Evolutionary conservation across 164 flowering plant species (phyloP), one percentile per base, ranked within the genome.

Genomic region (Litsea cubeba): DNA sequence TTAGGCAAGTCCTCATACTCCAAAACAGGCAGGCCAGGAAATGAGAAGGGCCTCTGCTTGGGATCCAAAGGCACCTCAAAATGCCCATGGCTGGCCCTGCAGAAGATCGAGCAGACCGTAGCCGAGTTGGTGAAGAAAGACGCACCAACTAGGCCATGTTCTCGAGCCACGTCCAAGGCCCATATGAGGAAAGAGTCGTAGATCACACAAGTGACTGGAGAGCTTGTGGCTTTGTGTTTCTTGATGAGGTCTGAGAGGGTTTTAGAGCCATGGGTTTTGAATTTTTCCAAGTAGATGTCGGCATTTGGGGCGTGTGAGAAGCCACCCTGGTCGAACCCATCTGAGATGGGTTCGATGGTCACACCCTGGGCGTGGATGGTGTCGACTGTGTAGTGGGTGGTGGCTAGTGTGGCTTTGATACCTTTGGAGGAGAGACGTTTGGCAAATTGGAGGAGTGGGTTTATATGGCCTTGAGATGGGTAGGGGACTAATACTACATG

Each of bases 21-120:
- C 3, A 89, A 81, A 7, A 26, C 58, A 0, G 83, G 86, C 76
- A 86, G 25, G 20, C 86, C 87, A 6, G 88, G 85, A 30, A 87
- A 7, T 22, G 71, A 73, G 7, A 84, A 66, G 0, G 54, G 49
- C 0, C 50, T 5, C 28, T 18, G 72, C 1, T 66, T 5, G 1
- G 78, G 26, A 0, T 84, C 83, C 24, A 85, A 54, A 7, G 54
- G 70, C 30, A 80, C 15, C 22, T 81, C 85, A 14, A 62, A 70
- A n/a, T 77, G 71, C 3, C 62, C 76, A 70, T 66, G 72, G 46
- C 73, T 72, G 73, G 68, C 79, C 1, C 82, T 69, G 35, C 64
- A 32, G 30, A 74, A 62, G 1, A 84, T 83, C 5, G 78, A 68
- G 74, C 79, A 69, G 7, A 66, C 40, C 20, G 32, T 12, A 2